Conservation (phyloP, 768 basidiomycete species). For the Dacryopinax spathularia region DNA sequence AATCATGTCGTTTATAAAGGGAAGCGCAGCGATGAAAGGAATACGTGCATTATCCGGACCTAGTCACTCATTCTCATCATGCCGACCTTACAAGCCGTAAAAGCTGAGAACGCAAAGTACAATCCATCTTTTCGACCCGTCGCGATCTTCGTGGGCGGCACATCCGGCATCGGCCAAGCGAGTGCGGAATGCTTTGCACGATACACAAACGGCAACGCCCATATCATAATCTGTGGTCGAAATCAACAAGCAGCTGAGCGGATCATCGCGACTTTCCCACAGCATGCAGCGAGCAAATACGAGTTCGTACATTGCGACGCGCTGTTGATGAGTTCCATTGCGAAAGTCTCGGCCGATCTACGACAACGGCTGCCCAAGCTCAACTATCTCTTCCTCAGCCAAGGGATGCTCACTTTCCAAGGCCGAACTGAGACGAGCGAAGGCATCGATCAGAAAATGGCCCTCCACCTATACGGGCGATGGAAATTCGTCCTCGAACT, state of each 20-base stretch:
- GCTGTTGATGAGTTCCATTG: slow-evolving; percentile 39
- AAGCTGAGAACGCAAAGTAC: slow-evolving; percentile 22
- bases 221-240: slow-evolving; percentile 40
- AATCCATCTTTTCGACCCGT: slow-evolving; percentile 17
- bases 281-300: slow-evolving; percentile 18
- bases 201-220: slow-evolving; percentile 34
- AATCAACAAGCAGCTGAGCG: slow-evolving; percentile 35
- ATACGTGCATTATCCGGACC: neutral
- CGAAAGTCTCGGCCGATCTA: slow-evolving; percentile 24
- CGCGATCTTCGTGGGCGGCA: slow-evolving; percentile 26
- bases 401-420: slow-evolving; percentile 29
- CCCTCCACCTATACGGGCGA: slow-evolving; percentile 34
- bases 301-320: slow-evolving; percentile 43
- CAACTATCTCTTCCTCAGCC: slow-evolving; percentile 39
- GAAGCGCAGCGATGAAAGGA: no score
- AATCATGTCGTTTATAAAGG: no score
- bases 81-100: slow-evolving; percentile 23
- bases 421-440: slow-evolving; percentile 33
- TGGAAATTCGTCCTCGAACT: slow-evolving; percentile 39
- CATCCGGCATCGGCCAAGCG: slow-evolving; percentile 29
- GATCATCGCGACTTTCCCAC: slow-evolving; percentile 29
- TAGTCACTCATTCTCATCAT: slow-evolving; percentile 9
- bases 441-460: slow-evolving; percentile 33
- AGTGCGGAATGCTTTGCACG: slow-evolving; percentile 34
- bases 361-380: slow-evolving; percentile 28